Evolutionary conservation across 1,139 yeast genomes (phyloP).

Genomic region (Schizosaccharomyces versatilis): DNA sequence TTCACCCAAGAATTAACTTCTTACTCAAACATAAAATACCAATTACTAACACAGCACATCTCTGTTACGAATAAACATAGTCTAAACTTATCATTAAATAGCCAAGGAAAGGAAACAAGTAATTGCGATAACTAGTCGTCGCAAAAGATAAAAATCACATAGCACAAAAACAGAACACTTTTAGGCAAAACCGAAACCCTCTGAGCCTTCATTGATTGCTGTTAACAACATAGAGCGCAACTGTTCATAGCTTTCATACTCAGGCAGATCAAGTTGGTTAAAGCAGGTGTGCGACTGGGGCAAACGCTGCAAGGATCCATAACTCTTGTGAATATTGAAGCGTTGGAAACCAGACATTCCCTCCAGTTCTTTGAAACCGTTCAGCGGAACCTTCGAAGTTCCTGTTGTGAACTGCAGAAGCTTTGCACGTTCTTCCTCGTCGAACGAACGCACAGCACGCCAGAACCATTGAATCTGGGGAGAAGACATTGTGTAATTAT

Average conservation of each 20-base stretch:
- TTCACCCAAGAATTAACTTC: too few species aligned
- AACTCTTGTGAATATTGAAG: slow-evolving; percentile 77
- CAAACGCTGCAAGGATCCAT: slow-evolving; percentile 62
- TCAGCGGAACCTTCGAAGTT: slow-evolving; percentile 84
- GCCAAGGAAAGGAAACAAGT: too few species aligned
- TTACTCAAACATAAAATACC: too few species aligned
- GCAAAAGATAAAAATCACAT: neutral
- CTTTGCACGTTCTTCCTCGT: slow-evolving; percentile 82
- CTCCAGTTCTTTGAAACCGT: slow-evolving; percentile 75
- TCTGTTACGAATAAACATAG: too few species aligned
- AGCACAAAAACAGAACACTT: neutral
- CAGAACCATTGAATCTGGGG: slow-evolving; percentile 92
- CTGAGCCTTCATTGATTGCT: slow-evolving; percentile 88
- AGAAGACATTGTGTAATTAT: slow-evolving; percentile 64
- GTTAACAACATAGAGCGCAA: slow-evolving; percentile 57
- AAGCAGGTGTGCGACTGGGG: slow-evolving; percentile 40
- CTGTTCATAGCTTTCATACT: slow-evolving; percentile 70
- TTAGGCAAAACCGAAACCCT: slow-evolving; percentile 76
- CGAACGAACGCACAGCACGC: slow-evolving; percentile 92
- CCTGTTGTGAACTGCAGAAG: slow-evolving; percentile 91
- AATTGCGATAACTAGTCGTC: too few species aligned
- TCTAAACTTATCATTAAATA: too few species aligned
- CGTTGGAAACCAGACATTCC: slow-evolving; percentile 77
- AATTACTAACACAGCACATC: too few species aligned
- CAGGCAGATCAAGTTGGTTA: slow-evolving; percentile 69